Evolutionary conservation across 2,329 filamentous ascomycete species (phyloP).

Genomic region (Lojkania enalia): DNA sequence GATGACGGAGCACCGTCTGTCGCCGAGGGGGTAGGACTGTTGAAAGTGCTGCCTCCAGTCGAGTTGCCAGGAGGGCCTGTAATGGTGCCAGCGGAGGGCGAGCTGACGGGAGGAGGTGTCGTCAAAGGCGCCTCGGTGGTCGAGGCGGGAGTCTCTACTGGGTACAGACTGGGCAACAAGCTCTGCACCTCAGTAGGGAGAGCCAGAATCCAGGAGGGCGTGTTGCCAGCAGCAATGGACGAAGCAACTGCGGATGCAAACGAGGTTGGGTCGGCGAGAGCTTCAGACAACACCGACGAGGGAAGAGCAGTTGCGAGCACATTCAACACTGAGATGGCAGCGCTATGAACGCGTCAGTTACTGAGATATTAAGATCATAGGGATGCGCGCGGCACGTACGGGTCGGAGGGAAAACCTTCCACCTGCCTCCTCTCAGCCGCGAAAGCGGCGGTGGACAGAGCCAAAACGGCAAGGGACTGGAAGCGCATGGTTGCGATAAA

Average conservation of each 20-base stretch:
- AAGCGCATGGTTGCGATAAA: conserved; percentile 34
- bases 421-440: conserved; percentile 18
- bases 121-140: conserved; percentile 13
- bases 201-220: conserved; percentile 50
- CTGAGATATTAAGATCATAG: no score
- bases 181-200: conserved; percentile 51
- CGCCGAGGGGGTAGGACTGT: conserved; percentile 20
- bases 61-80: conserved; percentile 20
- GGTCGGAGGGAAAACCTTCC: conserved; percentile 16
- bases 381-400: conserved; percentile 8
- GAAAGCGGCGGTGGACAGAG: conserved; percentile 32
- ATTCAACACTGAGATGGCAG: conserved; percentile 46
- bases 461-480: conserved; percentile 30
- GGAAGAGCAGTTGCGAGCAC: conserved; percentile 53
- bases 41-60: conserved; percentile 11
- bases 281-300: conserved; percentile 43
- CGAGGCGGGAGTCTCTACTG: conserved; percentile 23
- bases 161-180: conserved; percentile 45
- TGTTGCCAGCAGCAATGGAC: conserved; percentile 48
- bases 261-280: conserved; percentile 47
- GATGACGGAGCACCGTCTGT: conserved; percentile 20
- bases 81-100: conserved; percentile 22
- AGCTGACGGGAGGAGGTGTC: conserved; percentile 9
- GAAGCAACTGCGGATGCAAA: conserved; percentile 49
- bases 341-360: no score